Conservation (phyloP, 2,329 filamentous ascomycete species). For the Colletotrichum agaves region DNA sequence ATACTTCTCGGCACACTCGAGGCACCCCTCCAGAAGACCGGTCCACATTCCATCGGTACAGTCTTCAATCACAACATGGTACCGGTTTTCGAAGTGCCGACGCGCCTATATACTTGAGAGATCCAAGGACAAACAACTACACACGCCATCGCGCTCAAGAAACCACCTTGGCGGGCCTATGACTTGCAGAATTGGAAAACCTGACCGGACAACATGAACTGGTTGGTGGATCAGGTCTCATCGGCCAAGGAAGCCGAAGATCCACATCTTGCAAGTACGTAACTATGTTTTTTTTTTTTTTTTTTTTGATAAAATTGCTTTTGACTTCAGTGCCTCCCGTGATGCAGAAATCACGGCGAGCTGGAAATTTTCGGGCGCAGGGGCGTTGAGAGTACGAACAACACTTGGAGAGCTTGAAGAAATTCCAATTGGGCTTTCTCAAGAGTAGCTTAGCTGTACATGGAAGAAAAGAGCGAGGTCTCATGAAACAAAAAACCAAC, state of each 20-base stretch:
- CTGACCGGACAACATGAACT: slow-evolving; percentile 5
- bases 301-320: too few relatives aligned
- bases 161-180: slow-evolving; percentile 10
- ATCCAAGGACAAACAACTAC: not conserved
- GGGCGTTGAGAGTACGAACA: too few relatives aligned
- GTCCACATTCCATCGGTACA: slow-evolving; percentile 54
- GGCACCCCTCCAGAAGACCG: slow-evolving; percentile 52
- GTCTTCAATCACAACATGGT: slow-evolving; percentile 14
- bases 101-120: not conserved
- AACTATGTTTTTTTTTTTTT: too few relatives aligned
- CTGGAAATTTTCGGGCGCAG: not conserved
- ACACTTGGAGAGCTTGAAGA: too few relatives aligned
- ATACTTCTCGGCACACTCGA: slow-evolving; percentile 55
- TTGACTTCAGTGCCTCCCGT: not conserved
- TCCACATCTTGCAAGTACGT: too few relatives aligned
- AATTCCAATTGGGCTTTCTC: too few relatives aligned
- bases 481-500: too few relatives aligned
- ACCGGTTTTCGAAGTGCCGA: not conserved
- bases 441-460: too few relatives aligned
- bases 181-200: not conserved
- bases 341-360: not conserved
- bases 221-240: slow-evolving; percentile 6
- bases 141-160: not conserved
- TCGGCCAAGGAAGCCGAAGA: slow-evolving; percentile 22
- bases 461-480: too few relatives aligned